Evolutionary conservation across 768 basidiomycete genomes (phyloP).

Genomic region (Gelatoporia subvermispora): DNA sequence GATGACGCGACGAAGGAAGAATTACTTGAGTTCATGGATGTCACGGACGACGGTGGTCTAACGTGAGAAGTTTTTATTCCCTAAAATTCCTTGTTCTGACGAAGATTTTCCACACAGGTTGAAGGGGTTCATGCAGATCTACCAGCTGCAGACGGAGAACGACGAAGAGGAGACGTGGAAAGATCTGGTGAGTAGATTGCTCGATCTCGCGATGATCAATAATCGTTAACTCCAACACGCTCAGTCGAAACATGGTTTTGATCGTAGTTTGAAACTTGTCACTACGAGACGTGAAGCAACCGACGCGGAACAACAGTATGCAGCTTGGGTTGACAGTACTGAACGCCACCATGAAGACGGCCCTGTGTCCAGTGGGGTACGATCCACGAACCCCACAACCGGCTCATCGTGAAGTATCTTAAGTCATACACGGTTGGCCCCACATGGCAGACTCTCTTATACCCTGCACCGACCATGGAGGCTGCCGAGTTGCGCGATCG

Average conservation of each 20-base stretch:
- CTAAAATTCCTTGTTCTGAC: background rate
- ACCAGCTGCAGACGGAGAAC: slow-evolving; percentile 80
- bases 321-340: too few relatives aligned
- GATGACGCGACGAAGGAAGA: slow-evolving; percentile 75
- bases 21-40: slow-evolving; percentile 69
- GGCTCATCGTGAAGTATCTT: too few relatives aligned
- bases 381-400: too few relatives aligned
- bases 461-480: too few relatives aligned
- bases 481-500: too few relatives aligned
- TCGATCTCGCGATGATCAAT: too few relatives aligned
- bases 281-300: slow-evolving; percentile 51
- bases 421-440: too few relatives aligned
- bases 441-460: too few relatives aligned
- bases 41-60: slow-evolving; percentile 63
- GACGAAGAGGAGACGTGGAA: slow-evolving; percentile 84
- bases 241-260: slow-evolving; percentile 73
- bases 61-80: slow-evolving; percentile 46
- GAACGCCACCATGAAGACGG: too few relatives aligned
- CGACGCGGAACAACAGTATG: slow-evolving; percentile 20
- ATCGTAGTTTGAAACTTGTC: slow-evolving; percentile 58
- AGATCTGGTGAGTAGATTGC: slow-evolving; percentile 52
- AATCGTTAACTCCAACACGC: background rate
- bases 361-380: too few relatives aligned
- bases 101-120: slow-evolving; percentile 41
- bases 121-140: slow-evolving; percentile 78